Evolutionary conservation across 176 grass and related monocot species (phyloP).

Genomic region (Triticum dicoccoides): DNA sequence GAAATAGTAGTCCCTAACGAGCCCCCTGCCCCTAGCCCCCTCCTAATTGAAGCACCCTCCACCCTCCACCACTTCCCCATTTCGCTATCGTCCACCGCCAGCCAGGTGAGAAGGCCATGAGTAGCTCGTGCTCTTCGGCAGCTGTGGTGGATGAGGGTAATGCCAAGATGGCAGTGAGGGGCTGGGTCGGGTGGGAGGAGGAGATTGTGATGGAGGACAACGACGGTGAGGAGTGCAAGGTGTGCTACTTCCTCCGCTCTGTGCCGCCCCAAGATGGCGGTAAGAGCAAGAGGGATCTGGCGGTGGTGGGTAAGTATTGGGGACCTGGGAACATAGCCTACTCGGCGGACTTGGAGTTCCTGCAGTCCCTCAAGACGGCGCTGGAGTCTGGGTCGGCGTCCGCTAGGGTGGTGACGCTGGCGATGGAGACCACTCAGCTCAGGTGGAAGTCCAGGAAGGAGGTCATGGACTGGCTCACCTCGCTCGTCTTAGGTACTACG

Average conservation of each 20-base stretch:
- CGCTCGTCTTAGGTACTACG: slow-evolving; percentile 51
- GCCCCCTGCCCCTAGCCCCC: neutral
- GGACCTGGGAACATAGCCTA: slow-evolving; percentile 60
- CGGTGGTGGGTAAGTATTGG: slow-evolving; percentile 52
- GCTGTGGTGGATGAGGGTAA: neutral
- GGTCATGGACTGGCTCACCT: slow-evolving; percentile 65
- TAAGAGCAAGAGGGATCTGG: slow-evolving; percentile 33
- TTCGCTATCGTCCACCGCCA: neutral
- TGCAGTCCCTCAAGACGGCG: slow-evolving; percentile 16
- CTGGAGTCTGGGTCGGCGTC: slow-evolving; percentile 12
- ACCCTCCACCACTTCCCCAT: neutral
- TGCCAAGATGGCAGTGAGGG: neutral
- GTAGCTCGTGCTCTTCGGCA: neutral
- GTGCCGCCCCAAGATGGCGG: neutral
- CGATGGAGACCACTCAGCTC: slow-evolving; percentile 17
- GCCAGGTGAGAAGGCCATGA: no score
- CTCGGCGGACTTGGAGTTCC: slow-evolving; percentile 29
- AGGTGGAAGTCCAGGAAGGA: slow-evolving; percentile 57
- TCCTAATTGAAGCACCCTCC: neutral
- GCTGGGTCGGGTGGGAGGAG: slow-evolving; percentile 30
- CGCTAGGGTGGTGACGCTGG: slow-evolving; percentile 21
- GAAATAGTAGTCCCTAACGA: neutral
- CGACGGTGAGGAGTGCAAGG: slow-evolving; percentile 12
- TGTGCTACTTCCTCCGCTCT: slow-evolving; percentile 57
- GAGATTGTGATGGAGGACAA: slow-evolving; percentile 46